Evolutionary conservation across 768 basidiomycete genomes (phyloP).

Genomic region (Amanita rimosa): DNA sequence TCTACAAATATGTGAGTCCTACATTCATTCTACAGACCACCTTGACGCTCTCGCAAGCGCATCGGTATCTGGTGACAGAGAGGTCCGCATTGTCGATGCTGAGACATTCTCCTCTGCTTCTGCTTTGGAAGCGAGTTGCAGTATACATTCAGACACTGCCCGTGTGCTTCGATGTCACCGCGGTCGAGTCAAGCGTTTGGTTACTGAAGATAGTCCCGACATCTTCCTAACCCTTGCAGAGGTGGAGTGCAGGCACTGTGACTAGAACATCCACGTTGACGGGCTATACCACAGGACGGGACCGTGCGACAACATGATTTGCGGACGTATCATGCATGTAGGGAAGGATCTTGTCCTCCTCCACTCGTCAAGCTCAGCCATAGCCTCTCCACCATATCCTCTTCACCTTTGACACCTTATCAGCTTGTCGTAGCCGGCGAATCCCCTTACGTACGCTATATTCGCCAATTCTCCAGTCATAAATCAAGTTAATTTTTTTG

Average conservation of each 20-base stretch:
- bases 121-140: slow-evolving; percentile 33
- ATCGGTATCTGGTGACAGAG: slow-evolving; percentile 63
- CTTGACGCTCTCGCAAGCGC: slow-evolving; percentile 26
- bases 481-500: slow-evolving; percentile 3
- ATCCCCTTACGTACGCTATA: slow-evolving; percentile 52
- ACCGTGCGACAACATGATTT: slow-evolving; percentile 84
- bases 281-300: slow-evolving; percentile 48
- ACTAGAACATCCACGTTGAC: background rate
- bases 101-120: slow-evolving; percentile 21
- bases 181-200: slow-evolving; percentile 65
- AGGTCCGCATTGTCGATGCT: slow-evolving; percentile 73
- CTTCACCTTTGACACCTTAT: slow-evolving; percentile 72
- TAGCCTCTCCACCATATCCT: slow-evolving; percentile 60
- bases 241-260: slow-evolving; percentile 23
- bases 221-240: slow-evolving; percentile 73
- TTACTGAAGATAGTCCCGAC: slow-evolving; percentile 71
- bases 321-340: slow-evolving; percentile 58
- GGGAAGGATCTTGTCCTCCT: slow-evolving; percentile 44
- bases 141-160: slow-evolving; percentile 34
- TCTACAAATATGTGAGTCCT: slow-evolving; percentile 66
- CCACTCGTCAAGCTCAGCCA: slow-evolving; percentile 57
- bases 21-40: background rate
- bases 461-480: background rate
- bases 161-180: slow-evolving; percentile 59
- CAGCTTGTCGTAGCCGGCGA: slow-evolving; percentile 82